Evolutionary conservation across 306 rosid species (phyloP).

Genomic region (Cucurbita maxima): DNA sequence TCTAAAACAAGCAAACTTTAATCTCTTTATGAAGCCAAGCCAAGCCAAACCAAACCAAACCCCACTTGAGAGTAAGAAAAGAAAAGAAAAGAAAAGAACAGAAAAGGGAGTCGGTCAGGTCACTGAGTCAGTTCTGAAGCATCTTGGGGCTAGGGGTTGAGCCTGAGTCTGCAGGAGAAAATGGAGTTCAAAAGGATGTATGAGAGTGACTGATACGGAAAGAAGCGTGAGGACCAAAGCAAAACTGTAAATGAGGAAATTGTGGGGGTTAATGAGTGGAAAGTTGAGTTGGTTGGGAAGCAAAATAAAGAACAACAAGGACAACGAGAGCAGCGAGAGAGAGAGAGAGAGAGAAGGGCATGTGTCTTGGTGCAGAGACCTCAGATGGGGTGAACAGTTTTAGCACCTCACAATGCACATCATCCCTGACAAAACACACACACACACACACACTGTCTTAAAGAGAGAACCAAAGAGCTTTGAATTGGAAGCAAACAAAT

Average conservation of each 20-base stretch:
- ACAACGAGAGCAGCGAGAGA: background rate
- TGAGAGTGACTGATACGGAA: slow-evolving; percentile 25
- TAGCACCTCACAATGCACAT: slow-evolving; percentile 3
- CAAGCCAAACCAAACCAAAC: background rate
- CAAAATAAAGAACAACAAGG: slow-evolving; percentile 13
- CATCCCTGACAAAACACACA: background rate
- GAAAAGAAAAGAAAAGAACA: background rate
- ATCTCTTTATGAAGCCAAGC: background rate
- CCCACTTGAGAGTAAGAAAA: background rate
- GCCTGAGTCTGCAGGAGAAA: background rate
- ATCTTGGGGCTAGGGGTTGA: background rate
- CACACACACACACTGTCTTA: background rate
- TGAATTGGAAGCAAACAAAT: slow-evolving; percentile 53
- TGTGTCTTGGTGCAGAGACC: background rate
- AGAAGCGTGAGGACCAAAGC: slow-evolving; percentile 18
- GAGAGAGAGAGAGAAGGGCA: background rate
- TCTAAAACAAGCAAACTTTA: slow-evolving; percentile 1
- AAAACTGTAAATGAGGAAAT: slow-evolving; percentile 17
- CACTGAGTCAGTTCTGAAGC: background rate
- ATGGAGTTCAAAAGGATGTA: slow-evolving; percentile 10
- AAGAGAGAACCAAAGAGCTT: slow-evolving; percentile 27
- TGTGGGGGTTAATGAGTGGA: slow-evolving; percentile 28
- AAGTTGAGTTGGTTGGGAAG: slow-evolving; percentile 37
- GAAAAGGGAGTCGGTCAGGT: background rate
- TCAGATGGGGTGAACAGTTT: slow-evolving; percentile 5